Base-by-base conservation (phyloP, 202 grass and related monocot species). In the Zizania palustris region DNA sequence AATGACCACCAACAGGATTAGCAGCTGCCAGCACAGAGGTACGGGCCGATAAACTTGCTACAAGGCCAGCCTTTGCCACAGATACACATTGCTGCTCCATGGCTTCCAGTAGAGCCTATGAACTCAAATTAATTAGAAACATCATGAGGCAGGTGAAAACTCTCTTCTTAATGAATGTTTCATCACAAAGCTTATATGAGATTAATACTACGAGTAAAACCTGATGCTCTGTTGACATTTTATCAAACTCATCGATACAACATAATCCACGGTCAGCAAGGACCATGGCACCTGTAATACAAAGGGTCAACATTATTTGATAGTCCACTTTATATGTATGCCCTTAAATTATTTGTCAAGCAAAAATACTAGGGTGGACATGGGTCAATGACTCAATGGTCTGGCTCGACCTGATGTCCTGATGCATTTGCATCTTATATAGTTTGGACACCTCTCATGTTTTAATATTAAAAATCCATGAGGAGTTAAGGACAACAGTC, bases 71-170 rank as follows among this genome's bases (percentile, higher is more conserved):
- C 85, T 97, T 97, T 81, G 95, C 95, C 39, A 97, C 85, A 59
- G 95, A 97, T 28, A 97, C 95, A 85, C 91, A 92, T 86, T 94
- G 95, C 74, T 94, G 95, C 80, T 94, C 95, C 95, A 97, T 97
- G 72, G 95, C 89, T 92, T 97, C 95, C 34, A 97, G 80, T 67
- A 97, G 86, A 91, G 84, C 89, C 95, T 97, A 83, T 63, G 39
- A 88, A 85, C 78, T 51, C 54, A 60, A 79, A 85, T 65, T 83
- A 28, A 45, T 90, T 80, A 46, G 4, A 68, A 76, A 76, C 41
- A 50, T 43, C 16, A 44, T 13, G 14, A 69, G 22, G 68, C 15
- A 36, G 59, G 6, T 8, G 37, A 5, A 48, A 79, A 48, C 13
- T 65, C 69, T 45, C 33, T 61, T n/a, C 72, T 3, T 80, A 37